Percentiles rank a stretch among this genome's conserved stretches.
phyloP scores from a whole-genome alignment of 2,329 filamentous ascomycete genomes.

The Penicillium glabrum region DNA sequence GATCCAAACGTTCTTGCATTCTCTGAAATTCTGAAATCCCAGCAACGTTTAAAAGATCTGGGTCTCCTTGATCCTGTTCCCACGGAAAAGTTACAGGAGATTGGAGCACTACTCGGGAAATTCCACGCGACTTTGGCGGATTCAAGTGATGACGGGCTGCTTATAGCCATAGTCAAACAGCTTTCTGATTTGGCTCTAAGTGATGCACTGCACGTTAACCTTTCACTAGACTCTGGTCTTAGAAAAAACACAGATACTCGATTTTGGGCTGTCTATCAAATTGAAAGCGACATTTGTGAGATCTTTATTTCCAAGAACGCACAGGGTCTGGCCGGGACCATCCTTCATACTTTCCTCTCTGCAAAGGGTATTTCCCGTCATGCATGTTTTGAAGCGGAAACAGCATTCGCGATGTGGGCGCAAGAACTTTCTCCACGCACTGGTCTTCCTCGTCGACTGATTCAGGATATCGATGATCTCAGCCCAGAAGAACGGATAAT shows the following conservation, averaged over 20 bases:
- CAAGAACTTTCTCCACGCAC: slow-evolving; percentile 28
- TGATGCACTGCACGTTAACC: slow-evolving; percentile 31
- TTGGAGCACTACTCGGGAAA: slow-evolving; percentile 31
- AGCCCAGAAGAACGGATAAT: slow-evolving; percentile 44
- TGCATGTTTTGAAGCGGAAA: slow-evolving; percentile 42
- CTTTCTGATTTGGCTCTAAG: slow-evolving; percentile 29
- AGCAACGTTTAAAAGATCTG: slow-evolving; percentile 43
- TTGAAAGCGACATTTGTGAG: slow-evolving; percentile 34
- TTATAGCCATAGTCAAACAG: slow-evolving; percentile 31
- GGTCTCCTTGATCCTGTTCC: slow-evolving; percentile 43
- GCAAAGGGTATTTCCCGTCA: slow-evolving; percentile 40
- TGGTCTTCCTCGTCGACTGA: slow-evolving; percentile 38
- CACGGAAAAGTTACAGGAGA: slow-evolving; percentile 32
- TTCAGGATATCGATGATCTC: slow-evolving; percentile 43
- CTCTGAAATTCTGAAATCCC: slow-evolving; percentile 46
- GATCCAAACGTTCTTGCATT: slow-evolving; percentile 44
- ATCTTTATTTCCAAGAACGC: slow-evolving; percentile 47
- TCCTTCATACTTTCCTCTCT: slow-evolving; percentile 49
- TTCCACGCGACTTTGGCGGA: slow-evolving; percentile 30
- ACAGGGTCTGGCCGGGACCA: slow-evolving; percentile 42
- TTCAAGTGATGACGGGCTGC: slow-evolving; percentile 19
- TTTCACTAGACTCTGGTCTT: slow-evolving; percentile 45
- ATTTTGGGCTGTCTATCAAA: slow-evolving; percentile 44
- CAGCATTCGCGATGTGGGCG: slow-evolving; percentile 38
- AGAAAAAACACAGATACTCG: slow-evolving; percentile 36